These are phyloP conservation scores for Trichopus zeylanicus DNA, from an alignment of 116 monocot genomes.

Conservation along the genomic window DNA sequence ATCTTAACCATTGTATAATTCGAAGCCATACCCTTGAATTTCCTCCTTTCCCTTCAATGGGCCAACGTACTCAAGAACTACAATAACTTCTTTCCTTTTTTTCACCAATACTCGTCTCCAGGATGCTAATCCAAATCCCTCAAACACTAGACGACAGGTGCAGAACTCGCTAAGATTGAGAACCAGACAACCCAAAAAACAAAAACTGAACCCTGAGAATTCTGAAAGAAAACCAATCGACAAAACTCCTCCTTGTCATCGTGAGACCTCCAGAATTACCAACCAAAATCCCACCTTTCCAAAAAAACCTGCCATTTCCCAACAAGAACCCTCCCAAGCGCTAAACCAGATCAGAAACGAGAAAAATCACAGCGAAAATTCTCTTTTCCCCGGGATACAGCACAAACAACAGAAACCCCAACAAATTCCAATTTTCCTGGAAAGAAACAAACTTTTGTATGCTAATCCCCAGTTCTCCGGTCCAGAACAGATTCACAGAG, in stretches of 20 bases:
- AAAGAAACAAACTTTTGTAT: background rate
- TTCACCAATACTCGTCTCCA: background rate
- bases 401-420: background rate
- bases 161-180: background rate
- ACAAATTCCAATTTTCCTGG: background rate
- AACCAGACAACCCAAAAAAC: background rate
- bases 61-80: too few relatives aligned
- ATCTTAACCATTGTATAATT: too few relatives aligned
- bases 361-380: too few relatives aligned
- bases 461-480: background rate
- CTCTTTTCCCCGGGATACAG: background rate
- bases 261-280: background rate
- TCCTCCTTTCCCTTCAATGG: too few relatives aligned
- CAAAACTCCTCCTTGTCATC: background rate
- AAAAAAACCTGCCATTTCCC: background rate
- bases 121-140: too few relatives aligned
- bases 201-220: background rate
- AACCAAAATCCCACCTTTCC: background rate
- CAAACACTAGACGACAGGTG: background rate
- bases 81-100: background rate
- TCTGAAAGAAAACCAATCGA: background rate
- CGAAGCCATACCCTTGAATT: too few relatives aligned
- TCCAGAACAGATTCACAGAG: background rate
- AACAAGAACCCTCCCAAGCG: background rate
- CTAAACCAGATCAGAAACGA: background rate